Conservation (phyloP, 495 filamentous ascomycete genomes). For the Aspergillus incahuasiensis region DNA sequence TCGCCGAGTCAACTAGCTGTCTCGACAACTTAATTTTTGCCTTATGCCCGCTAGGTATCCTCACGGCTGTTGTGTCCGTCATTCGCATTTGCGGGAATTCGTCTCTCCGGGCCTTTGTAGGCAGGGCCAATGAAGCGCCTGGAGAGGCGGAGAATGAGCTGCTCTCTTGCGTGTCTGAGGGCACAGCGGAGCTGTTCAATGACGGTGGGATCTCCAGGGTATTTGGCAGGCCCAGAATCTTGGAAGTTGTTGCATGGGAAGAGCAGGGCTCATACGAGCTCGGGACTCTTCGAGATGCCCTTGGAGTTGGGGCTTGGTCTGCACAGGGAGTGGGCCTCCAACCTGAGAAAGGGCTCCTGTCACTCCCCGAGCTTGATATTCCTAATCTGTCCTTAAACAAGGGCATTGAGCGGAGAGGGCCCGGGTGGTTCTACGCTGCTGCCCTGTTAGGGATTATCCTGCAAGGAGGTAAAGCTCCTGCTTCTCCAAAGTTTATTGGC, state of each 20-base stretch:
- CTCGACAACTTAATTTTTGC: conserved; percentile 53
- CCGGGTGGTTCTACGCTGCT: conserved; percentile 33
- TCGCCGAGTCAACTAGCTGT: conserved; percentile 46
- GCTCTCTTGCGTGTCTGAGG: conserved; percentile 39
- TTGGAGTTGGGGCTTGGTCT: conserved; percentile 25
- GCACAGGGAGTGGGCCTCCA: conserved; percentile 5
- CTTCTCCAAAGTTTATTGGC: background rate
- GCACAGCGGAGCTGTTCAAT: conserved; percentile 41
- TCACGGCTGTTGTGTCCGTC: conserved; percentile 50
- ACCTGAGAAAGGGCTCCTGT: conserved; percentile 10
- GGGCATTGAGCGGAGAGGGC: conserved; percentile 31
- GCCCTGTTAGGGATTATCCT: conserved; percentile 26
- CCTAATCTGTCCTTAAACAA: conserved; percentile 48
- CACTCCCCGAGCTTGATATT: conserved; percentile 31
- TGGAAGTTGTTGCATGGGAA: conserved; percentile 39
- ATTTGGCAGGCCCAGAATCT: conserved; percentile 35
- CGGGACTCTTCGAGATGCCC: conserved; percentile 29
- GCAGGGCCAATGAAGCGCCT: conserved; percentile 42
- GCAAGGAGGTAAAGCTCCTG: conserved; percentile 28
- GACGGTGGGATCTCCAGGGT: conserved; percentile 40
- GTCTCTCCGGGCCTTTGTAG: conserved; percentile 50
- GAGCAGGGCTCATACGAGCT: conserved; percentile 16
- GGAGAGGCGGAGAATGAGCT: conserved; percentile 39
- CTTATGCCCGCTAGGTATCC: conserved; percentile 49
- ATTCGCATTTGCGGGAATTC: conserved; percentile 50